A percentile compares a stretch with the other conserved stretches of the same genome.
These are phyloP conservation scores for Phytopythium sindhum DNA, from an alignment of 352 stramenopile species.

Conservation along the genomic window DNA sequence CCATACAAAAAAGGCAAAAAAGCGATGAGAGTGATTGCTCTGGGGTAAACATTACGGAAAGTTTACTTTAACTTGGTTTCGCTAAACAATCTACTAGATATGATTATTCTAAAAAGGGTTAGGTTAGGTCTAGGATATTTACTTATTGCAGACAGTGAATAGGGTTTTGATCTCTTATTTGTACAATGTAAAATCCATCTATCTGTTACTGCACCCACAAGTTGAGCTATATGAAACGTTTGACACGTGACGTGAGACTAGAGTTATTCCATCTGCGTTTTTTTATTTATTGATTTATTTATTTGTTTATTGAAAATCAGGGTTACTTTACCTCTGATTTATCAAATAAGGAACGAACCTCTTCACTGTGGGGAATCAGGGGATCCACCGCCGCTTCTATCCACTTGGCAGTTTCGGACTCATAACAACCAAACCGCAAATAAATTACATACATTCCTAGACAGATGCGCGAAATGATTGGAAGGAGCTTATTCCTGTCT, in stretches of 20 bases:
- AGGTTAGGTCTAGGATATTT: not conserved
- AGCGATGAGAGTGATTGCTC: slow-evolving; percentile 1
- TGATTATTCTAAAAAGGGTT: not conserved
- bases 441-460: not conserved
- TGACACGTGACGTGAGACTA: not conserved
- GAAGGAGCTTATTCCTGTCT: not conserved
- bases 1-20: not conserved
- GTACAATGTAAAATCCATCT: not conserved
- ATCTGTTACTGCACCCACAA: not conserved
- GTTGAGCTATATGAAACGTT: not conserved
- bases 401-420: not conserved
- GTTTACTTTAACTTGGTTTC: not conserved
- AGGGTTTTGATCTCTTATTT: not conserved
- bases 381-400: not conserved
- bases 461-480: not conserved
- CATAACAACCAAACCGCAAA: not conserved
- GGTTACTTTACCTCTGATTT: no score
- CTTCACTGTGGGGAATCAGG: not conserved
- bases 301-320: no score
- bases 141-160: not conserved
- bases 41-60: not conserved
- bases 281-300: no score
- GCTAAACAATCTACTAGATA: not conserved
- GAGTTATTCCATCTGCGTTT: no score
- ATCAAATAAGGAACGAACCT: not conserved